Conservation (phyloP, 179 eudicot genomes). For the Dionaea muscipula region DNA sequence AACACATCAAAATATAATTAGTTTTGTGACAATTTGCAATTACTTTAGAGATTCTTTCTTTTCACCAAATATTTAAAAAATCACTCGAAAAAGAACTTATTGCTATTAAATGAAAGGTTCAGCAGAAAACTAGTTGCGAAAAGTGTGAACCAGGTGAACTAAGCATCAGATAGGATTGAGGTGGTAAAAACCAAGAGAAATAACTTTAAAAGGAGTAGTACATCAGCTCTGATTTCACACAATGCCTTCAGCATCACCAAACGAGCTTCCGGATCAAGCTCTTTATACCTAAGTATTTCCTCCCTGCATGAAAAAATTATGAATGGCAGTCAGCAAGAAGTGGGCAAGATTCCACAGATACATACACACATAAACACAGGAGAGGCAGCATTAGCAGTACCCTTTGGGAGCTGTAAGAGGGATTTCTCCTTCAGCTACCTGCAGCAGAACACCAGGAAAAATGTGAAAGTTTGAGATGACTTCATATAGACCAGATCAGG, state of each 20-base stretch:
- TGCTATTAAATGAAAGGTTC: too few relatives aligned
- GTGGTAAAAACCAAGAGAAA: too few relatives aligned
- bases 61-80: too few relatives aligned
- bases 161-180: too few relatives aligned
- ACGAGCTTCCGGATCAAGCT: slow-evolving; percentile 63
- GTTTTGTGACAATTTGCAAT: not conserved
- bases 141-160: too few relatives aligned
- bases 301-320: slow-evolving; percentile 33
- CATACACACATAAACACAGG: not conserved
- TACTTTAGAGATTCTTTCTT: too few relatives aligned
- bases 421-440: slow-evolving; percentile 79
- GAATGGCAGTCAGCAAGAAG: slow-evolving; percentile 7
- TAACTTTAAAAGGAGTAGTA: slow-evolving; percentile 13
- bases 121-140: too few relatives aligned
- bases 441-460: slow-evolving; percentile 15
- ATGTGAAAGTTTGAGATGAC: not conserved
- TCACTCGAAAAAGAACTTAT: too few relatives aligned
- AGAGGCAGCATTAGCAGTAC: slow-evolving; percentile 24
- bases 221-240: slow-evolving; percentile 75
- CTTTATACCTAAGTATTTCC: slow-evolving; percentile 58
- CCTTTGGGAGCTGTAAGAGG: slow-evolving; percentile 66
- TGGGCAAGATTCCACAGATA: not conserved
- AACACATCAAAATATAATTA: slow-evolving; percentile 1
- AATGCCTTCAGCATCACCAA: slow-evolving; percentile 66
- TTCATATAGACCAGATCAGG: not conserved